These are phyloP conservation scores for Aspergillus bombycis DNA, from an alignment of 2,329 filamentous ascomycete species.

Conservation along the genomic window DNA sequence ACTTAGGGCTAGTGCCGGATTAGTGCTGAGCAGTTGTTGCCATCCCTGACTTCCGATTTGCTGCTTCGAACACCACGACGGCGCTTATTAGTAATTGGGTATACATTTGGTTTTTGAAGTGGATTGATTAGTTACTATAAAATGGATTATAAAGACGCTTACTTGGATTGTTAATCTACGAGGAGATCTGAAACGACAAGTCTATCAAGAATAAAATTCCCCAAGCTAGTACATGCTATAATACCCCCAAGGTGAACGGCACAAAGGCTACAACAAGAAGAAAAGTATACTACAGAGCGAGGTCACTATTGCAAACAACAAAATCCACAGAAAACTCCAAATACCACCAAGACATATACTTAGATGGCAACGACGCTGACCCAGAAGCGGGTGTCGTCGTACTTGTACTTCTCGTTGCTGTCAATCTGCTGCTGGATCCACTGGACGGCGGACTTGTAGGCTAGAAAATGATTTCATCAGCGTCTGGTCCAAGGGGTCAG, in stretches of 20 bases:
- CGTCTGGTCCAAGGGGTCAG: not conserved
- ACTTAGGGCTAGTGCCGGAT: not conserved
- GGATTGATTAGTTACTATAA: not conserved
- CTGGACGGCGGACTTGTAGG: slow-evolving; percentile 29
- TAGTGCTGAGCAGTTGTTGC: not conserved
- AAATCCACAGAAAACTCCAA: not conserved
- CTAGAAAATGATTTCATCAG: not conserved
- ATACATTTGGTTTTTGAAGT: rapidly evolving
- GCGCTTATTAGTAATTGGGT: not conserved
- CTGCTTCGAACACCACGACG: not conserved
- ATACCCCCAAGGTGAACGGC: not conserved
- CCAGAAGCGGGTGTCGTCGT: slow-evolving; percentile 36
- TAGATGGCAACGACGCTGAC: slow-evolving; percentile 20
- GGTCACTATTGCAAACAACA: too few relatives aligned
- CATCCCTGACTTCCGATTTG: not conserved
- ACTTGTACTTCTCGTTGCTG: slow-evolving; percentile 22
- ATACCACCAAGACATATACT: too few relatives aligned
- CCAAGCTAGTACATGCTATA: not conserved
- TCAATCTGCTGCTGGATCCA: slow-evolving; percentile 36
- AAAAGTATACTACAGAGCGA: not conserved
- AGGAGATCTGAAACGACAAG: not conserved
- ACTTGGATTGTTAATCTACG: not conserved
- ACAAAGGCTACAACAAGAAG: not conserved
- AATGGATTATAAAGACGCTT: not conserved
- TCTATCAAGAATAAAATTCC: not conserved